phyloP scores from a whole-genome alignment of 225 moss, liverwort and hornwort genomes.

The Polytrichum formosum region DNA sequence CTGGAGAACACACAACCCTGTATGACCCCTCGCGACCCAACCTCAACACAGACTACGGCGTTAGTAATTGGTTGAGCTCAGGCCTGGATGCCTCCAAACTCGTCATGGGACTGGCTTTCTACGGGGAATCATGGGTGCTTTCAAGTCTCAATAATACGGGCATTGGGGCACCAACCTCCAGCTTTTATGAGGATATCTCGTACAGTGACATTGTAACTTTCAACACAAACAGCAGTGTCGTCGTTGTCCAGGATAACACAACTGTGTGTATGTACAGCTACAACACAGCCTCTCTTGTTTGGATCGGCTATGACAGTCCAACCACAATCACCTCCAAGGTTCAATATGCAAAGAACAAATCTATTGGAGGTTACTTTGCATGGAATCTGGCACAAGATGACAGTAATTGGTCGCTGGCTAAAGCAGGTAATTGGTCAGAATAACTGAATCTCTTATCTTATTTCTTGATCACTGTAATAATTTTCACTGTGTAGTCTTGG shows the following conservation, averaged over 20 bases:
- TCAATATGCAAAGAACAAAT: constrained; percentile 8
- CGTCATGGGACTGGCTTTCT: constrained; percentile 5
- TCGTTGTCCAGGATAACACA: constrained; percentile 21
- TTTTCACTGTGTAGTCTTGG: too few species aligned
- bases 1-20: neutral
- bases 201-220: constrained; percentile 37
- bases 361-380: neutral
- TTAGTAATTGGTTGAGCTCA: constrained; percentile 5
- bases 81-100: neutral
- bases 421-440: neutral
- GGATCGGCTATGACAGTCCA: constrained; percentile 47
- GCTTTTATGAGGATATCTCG: constrained; percentile 15
- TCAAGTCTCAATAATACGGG: neutral
- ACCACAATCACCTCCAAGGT: constrained; percentile 24
- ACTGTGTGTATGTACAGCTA: constrained; percentile 34
- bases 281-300: constrained; percentile 19
- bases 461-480: too few species aligned
- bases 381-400: constrained; percentile 6
- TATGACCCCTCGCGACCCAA: neutral
- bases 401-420: neutral
- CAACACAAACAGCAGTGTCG: constrained; percentile 12
- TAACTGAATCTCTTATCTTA: too few species aligned
- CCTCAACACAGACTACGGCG: neutral
- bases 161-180: constrained; percentile 2
- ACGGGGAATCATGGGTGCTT: constrained; percentile 9